A percentile compares a stretch with the other conserved stretches of the same genome.
These are phyloP conservation scores for Neurospora sp. DNA, from an alignment of 2,329 filamentous ascomycete species.

Conservation along the genomic window DNA sequence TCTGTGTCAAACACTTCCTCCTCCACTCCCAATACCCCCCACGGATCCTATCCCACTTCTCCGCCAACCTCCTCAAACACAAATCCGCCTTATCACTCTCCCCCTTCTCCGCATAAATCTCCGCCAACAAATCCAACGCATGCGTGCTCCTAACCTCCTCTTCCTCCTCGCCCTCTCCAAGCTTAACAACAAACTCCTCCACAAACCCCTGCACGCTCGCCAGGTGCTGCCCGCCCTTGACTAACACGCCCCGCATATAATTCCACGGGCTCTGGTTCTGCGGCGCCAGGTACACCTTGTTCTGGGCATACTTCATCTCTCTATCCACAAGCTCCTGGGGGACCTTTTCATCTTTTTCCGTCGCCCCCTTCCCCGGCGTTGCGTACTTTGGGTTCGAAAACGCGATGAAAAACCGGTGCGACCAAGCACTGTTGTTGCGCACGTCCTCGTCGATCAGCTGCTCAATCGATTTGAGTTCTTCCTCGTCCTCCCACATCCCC, in stretches of 20 bases:
- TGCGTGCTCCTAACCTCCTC: constrained; percentile 52
- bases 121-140: constrained; percentile 61
- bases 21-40: constrained; percentile 88
- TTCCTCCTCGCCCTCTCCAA: constrained; percentile 32
- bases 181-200: constrained; percentile 37
- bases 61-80: constrained; percentile 63
- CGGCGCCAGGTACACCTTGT: constrained; percentile 66
- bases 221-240: constrained; percentile 49
- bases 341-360: constrained; percentile 43
- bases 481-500: constrained; percentile 49
- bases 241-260: constrained; percentile 69
- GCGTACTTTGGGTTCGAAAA: constrained; percentile 52
- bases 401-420: constrained; percentile 89
- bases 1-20: constrained; percentile 33
- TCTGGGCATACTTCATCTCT: constrained; percentile 65
- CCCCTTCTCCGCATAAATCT: constrained; percentile 50
- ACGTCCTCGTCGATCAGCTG: constrained; percentile 68
- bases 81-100: constrained; percentile 52
- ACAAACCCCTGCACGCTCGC: constrained; percentile 37
- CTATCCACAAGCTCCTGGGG: constrained; percentile 56
- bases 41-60: constrained; percentile 84
- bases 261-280: constrained; percentile 96
- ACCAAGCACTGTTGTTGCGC: constrained; percentile 96
- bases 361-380: constrained; percentile 38
- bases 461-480: constrained; percentile 65